Evolutionary conservation across 768 basidiomycete genomes (phyloP), one percentile per base, ranked within the genome.

Genomic region (Tulasnella sp.): DNA sequence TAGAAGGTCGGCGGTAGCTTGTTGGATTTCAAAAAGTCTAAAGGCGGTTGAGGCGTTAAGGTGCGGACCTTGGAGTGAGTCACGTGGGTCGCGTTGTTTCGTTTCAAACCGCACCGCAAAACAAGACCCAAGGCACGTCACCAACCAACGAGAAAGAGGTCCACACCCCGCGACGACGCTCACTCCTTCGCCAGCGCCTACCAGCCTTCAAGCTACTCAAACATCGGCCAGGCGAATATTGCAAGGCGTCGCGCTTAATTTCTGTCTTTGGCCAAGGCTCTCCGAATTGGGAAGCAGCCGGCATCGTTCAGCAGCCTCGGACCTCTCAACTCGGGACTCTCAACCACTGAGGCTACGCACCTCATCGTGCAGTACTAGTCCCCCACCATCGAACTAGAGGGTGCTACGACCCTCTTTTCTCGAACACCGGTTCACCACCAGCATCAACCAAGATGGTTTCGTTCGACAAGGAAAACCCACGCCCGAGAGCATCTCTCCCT

Each of bases 381-480:
- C 19, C 49, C 49, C n/a, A 7, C 49, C 11, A n/a, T 6, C 49
- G n/a, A 19, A 9, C 22, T 1, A 22, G 5, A 22, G 19, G n/a
- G 49, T n/a, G 22, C 22, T n/a, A 22, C 49, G 22, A 22, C 49
- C 22, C 49, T n/a, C 19, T 9, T n/a, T 19, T 22, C 11, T n/a
- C 49, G 49, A 49, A 22, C 49, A 22, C 58, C 58, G 15, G 29
- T 25, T 42, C 42, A 17, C 42, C 17, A 42, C 25, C 25, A 64
- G 29, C 58, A 64, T 25, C 29, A 15, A 25, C 31, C 58, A 25
- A 64, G 15, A 64, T 64, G 58, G 58, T 64, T 25, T 64, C 58
- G 5, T 64, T 64, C 58, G 58, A 64, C 45, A 76, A 76, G 75
- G 75, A 76, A 31, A 76, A 76, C 42, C 31, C 67, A 14, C 58